Evolutionary conservation across 2,329 filamentous ascomycete species (phyloP).

Genomic region (Alternaria postmessia): DNA sequence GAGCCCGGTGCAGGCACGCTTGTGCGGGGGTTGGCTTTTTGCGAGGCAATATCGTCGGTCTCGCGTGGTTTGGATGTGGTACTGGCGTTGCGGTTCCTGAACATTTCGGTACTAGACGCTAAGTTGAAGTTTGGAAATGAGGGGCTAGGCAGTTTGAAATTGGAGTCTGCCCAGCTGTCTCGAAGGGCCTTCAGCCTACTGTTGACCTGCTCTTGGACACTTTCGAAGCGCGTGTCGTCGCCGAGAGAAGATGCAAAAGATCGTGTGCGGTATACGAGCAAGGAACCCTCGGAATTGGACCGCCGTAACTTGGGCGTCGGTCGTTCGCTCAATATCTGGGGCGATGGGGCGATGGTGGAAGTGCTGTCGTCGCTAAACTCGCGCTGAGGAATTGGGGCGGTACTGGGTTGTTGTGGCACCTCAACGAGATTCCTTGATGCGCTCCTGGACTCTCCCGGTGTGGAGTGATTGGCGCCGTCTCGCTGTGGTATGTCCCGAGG

Average conservation of each 20-base stretch:
- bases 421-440: conserved; percentile 10
- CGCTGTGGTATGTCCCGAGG: conserved; percentile 27
- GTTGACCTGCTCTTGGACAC: conserved; percentile 86
- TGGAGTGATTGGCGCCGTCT: conserved; percentile 31
- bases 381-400: conserved; percentile 26
- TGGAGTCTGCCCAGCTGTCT: conserved; percentile 86
- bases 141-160: conserved; percentile 67
- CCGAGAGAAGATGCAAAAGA: conserved; percentile 84
- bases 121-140: conserved; percentile 63
- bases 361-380: conserved; percentile 29
- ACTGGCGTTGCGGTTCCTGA: conserved; percentile 29
- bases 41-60: conserved; percentile 16
- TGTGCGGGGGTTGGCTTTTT: conserved; percentile 30
- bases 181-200: conserved; percentile 88
- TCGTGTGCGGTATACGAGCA: conserved; percentile 74
- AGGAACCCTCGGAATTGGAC: conserved; percentile 78
- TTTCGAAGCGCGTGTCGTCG: conserved; percentile 80
- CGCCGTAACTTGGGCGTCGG: conserved; percentile 58
- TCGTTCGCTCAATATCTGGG: conserved; percentile 22
- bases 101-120: conserved; percentile 42
- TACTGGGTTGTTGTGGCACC: conserved; percentile 22
- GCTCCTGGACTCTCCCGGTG: conserved; percentile 13
- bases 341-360: conserved; percentile 22
- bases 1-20: conserved; percentile 22
- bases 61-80: conserved; percentile 23